Conservation (phyloP, 2,329 filamentous ascomycete genomes). For the Penicillium sp. region DNA sequence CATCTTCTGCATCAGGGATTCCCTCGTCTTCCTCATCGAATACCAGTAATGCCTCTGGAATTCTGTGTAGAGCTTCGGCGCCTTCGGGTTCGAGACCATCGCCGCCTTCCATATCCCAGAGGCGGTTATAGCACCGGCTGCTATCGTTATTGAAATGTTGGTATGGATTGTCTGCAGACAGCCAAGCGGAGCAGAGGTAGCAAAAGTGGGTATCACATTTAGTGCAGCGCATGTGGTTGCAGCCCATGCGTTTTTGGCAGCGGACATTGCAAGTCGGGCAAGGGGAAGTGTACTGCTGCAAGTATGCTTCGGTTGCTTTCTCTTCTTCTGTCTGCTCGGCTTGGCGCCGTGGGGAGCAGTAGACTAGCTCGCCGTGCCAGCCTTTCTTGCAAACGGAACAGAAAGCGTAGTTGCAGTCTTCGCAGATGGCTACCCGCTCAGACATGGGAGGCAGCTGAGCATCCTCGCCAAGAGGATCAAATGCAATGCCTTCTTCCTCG, state of each 20-base stretch:
- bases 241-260: conserved; percentile 85
- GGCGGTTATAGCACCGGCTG: conserved; percentile 70
- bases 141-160: conserved; percentile 72
- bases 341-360: conserved; percentile 58
- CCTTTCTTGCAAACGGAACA: conserved; percentile 68
- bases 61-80: conserved; percentile 39
- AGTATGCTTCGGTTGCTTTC: conserved; percentile 77
- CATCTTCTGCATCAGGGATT: conserved; percentile 14
- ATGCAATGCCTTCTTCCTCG: conserved; percentile 44
- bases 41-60: conserved; percentile 36
- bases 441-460: conserved; percentile 45
- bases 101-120: conserved; percentile 86
- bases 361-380: conserved; percentile 92
- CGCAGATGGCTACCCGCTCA: conserved; percentile 75
- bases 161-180: conserved; percentile 76
- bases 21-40: conserved; percentile 31
- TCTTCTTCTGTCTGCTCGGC: conserved; percentile 77
- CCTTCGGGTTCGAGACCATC: conserved; percentile 52
- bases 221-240: conserved; percentile 95
- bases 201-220: conserved; percentile 90
- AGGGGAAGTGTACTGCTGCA: conserved; percentile 72
- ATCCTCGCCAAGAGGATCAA: conserved; percentile 44
- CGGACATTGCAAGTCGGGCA: conserved; percentile 84
- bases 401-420: conserved; percentile 85
- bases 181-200: conserved; percentile 86